A percentile compares a stretch with the other conserved stretches of the same genome.
Evolutionary conservation across 148 eudicot species (phyloP).

Genomic region (Vaccinium vitisidaea): DNA sequence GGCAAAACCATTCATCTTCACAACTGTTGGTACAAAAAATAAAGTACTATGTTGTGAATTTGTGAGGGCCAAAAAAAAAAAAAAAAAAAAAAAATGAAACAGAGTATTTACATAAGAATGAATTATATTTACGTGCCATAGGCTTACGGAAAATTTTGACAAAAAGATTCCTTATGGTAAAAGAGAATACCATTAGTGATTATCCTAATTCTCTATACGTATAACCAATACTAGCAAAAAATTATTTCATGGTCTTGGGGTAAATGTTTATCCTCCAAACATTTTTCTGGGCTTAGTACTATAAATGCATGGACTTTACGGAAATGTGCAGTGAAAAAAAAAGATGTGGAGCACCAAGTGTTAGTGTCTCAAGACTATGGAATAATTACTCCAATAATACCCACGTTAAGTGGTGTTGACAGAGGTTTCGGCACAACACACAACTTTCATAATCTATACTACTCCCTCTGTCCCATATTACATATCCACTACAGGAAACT

Average conservation of each 20-base stretch:
- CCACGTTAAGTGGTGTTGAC: neutral
- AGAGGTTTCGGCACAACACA: neutral
- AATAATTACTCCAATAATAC: neutral
- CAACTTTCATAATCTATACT: neutral
- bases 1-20: slow-evolving; percentile 36
- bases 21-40: slow-evolving; percentile 8
- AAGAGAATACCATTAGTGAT: neutral
- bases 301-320: no score
- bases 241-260: no score
- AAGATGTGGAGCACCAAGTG: no score
- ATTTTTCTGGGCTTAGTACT: no score
- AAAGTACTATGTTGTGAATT: neutral
- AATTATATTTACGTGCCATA: neutral
- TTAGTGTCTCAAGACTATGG: no score
- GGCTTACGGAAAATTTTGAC: neutral
- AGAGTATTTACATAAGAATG: neutral
- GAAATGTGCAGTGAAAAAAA: no score
- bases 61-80: neutral
- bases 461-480: no score
- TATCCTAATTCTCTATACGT: neutral
- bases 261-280: no score
- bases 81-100: neutral
- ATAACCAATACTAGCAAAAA: neutral
- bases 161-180: no score
- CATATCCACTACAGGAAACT: no score